Conservation (phyloP, 2,329 filamentous ascomycete genomes). For the Fusarium illudens region DNA sequence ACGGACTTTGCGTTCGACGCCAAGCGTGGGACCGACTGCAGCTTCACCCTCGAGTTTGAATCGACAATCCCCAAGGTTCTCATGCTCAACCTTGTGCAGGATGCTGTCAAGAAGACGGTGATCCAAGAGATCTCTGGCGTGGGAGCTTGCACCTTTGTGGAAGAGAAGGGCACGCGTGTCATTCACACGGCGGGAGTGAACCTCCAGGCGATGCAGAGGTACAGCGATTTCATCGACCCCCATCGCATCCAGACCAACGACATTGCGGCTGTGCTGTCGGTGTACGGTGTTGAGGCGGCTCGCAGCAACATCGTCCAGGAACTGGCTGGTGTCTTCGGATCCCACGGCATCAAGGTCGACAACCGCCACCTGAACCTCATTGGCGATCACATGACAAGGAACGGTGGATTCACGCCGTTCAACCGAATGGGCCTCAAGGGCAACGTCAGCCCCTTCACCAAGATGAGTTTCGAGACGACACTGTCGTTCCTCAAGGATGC, state of each 20-base stretch:
- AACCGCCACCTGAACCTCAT: conserved; percentile 93
- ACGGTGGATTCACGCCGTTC: conserved; percentile 88
- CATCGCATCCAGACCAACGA: conserved; percentile 92
- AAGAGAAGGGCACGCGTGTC: conserved; percentile 64
- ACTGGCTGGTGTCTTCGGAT: conserved; percentile 83
- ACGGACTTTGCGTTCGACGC: conserved; percentile 84
- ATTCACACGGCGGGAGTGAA: conserved; percentile 89
- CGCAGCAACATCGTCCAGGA: conserved; percentile 88
- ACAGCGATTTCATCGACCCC: conserved; percentile 84
- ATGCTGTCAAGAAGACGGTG: conserved; percentile 78
- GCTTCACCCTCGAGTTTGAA: conserved; percentile 84
- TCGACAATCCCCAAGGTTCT: conserved; percentile 85
- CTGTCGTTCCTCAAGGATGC: conserved; percentile 93
- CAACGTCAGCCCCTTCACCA: conserved; percentile 90
- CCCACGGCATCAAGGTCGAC: conserved; percentile 93
- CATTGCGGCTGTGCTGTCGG: conserved; percentile 81
- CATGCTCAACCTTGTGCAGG: conserved; percentile 90
- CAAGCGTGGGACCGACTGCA: conserved; percentile 75
- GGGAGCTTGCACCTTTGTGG: conserved; percentile 70
- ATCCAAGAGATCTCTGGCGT: conserved; percentile 88
- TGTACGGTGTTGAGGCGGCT: conserved; percentile 94
- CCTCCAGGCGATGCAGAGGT: conserved; percentile 88
- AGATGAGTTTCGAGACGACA: conserved; percentile 99
- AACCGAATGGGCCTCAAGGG: conserved; percentile 88
- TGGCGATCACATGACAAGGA: conserved; percentile 96